Base-by-base conservation (phyloP, 768 basidiomycete genomes). In the Scleroderma citrinum region DNA sequence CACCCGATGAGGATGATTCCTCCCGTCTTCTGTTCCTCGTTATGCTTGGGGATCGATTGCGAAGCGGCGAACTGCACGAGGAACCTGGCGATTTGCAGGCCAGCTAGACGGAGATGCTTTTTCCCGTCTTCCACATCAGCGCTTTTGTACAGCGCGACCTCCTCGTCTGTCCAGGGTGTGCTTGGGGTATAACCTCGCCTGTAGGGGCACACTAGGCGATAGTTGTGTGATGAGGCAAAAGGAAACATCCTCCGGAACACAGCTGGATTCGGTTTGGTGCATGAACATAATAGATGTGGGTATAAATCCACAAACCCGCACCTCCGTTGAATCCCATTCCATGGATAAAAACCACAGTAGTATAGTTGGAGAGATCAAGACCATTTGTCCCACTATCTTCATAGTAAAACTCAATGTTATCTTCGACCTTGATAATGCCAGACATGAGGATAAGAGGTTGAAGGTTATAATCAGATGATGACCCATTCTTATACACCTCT, bases 301-400 rank as follows among this genome's bases (percentile, higher is more conserved):
- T 29, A 29, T n/a, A 29, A 29, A 8, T 8, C 5, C 8, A 8
- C 4, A 29, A 8, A 29, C 26, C 8, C 8, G 13, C 13, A 46
- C 52, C 50, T 24, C 36, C 52, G 35, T 53, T 50, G 24, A 53
- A 53, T 38, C 48, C 44, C 52, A 42, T 34, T 13, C 52, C 52
- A 40, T 36, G 52, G n/a, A 53, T 30, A 14, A 45, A 50, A 12
- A 53, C 48, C 16, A 50, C n/a, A 3, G 52, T 50, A 6, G 48
- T 53, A 39, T 53, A 50, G 12, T 31, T 19, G 17, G 40, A 41
- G 35, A 14, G 35, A 26, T 44, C 41, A 13, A 44, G 34, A 13
- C 35, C 46, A 12, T 24, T 30, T n/a, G 35, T 30, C 5, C 48
- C 42, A n/a, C 48, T 49, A 24, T 49, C 48, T n/a, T 49, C 48